A percentile compares a stretch with the other conserved stretches of the same genome.
Conservation (phyloP, 345 rosid species). For the Linum lewisii region DNA sequence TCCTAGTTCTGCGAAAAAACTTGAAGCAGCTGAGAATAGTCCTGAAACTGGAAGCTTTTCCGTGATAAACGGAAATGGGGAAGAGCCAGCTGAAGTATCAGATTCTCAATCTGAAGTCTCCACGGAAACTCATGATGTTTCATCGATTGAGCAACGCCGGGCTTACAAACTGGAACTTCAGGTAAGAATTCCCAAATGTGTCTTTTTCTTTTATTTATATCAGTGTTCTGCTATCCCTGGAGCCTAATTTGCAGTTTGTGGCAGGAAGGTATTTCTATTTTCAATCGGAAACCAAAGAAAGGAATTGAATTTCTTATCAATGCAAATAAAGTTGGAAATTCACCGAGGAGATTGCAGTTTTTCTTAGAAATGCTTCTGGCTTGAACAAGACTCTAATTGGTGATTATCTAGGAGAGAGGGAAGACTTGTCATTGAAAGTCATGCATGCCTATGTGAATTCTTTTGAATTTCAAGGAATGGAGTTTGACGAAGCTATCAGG, state of each 20-base stretch:
- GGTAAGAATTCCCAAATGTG: conserved; percentile 28
- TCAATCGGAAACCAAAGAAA: conserved; percentile 91
- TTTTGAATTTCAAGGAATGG: conserved; percentile 78
- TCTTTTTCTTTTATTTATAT: conserved; percentile 5
- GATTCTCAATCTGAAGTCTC: conserved; percentile 86
- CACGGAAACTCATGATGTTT: conserved; percentile 73
- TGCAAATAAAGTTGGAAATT: conserved; percentile 84
- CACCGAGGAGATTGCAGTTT: conserved; percentile 96
- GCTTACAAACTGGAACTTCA: conserved; percentile 99
- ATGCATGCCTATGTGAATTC: conserved; percentile 98
- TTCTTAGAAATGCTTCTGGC: conserved; percentile 83
- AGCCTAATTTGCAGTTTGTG: conserved; percentile 41
- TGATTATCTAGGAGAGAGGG: conserved; percentile 98
- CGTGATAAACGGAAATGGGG: conserved; percentile 75
- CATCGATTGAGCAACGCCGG: conserved; percentile 90
- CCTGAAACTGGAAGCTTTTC: conserved; percentile 52
- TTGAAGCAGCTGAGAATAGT: conserved; percentile 56
- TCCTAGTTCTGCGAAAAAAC: conserved; percentile 50
- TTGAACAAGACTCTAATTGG: conserved; percentile 84
- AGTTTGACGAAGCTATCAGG: conserved; percentile 95
- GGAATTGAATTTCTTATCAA: conserved; percentile 93
- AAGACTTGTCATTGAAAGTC: conserved; percentile 84
- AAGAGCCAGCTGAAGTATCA: conserved; percentile 69
- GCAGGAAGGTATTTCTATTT: conserved; percentile 99
- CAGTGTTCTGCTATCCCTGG: conserved; percentile 12